Evolutionary conservation across 352 stramenopile species (phyloP).

Genomic region (Globisporangium splendens): DNA sequence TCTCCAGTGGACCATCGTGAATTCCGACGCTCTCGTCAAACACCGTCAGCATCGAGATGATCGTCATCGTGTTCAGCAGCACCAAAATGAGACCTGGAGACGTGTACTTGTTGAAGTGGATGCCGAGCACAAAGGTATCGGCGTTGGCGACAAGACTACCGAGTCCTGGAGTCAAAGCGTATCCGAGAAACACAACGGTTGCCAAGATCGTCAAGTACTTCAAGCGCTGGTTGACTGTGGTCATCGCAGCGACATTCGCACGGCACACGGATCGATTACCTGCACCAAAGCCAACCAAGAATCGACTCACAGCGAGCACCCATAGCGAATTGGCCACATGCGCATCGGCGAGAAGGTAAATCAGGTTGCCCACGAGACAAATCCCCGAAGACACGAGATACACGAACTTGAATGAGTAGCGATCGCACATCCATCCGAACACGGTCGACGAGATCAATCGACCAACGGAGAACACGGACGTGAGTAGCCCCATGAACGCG

Average conservation of each 20-base stretch:
- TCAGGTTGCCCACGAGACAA: conserved; percentile 67
- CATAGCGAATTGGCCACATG: conserved; percentile 56
- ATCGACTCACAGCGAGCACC: too few relatives aligned
- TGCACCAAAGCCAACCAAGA: conserved; percentile 72
- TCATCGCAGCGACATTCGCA: conserved; percentile 68
- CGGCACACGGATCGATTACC: conserved; percentile 78
- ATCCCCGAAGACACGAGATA: conserved; percentile 75
- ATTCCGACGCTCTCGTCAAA: too few relatives aligned
- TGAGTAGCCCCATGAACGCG: too few relatives aligned
- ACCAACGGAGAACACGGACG: too few relatives aligned
- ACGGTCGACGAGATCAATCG: too few relatives aligned
- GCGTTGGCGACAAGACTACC: conserved; percentile 68
- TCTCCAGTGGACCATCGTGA: too few relatives aligned
- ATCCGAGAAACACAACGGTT: conserved; percentile 74
- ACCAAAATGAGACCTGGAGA: too few relatives aligned
- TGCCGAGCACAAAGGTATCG: too few relatives aligned
- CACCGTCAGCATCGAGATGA: too few relatives aligned
- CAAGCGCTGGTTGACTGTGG: conserved; percentile 64
- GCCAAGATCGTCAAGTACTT: conserved; percentile 73
- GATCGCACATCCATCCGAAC: too few relatives aligned
- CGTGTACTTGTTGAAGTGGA: conserved; percentile 82
- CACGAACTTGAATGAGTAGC: too few relatives aligned
- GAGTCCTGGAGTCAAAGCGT: conserved; percentile 67
- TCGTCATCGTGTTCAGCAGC: too few relatives aligned
- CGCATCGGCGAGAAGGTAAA: conserved; percentile 68